phyloP scores from a whole-genome alignment of 169 alveolate species.

The Theileria annulata region DNA sequence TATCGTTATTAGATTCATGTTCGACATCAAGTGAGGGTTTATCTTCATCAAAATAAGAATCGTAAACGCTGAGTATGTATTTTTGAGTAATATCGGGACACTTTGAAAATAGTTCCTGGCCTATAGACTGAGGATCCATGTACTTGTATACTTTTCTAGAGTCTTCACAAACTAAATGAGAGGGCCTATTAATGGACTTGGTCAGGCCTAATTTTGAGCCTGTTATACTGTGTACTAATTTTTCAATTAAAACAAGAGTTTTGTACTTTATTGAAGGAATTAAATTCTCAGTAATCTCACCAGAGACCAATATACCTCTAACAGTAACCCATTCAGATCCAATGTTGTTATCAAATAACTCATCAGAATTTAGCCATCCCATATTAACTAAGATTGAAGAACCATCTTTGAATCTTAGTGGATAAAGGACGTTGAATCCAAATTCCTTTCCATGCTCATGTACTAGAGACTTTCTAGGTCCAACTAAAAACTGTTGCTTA shows the following conservation, averaged over 20 bases:
- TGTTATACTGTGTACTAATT: background rate
- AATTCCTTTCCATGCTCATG: constrained; percentile 58
- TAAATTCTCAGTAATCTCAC: constrained; percentile 73
- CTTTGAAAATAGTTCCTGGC: constrained; percentile 61
- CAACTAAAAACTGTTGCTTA: constrained; percentile 74
- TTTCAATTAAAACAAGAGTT: constrained; percentile 29
- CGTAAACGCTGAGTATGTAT: constrained; percentile 76
- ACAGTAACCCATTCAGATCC: constrained; percentile 80
- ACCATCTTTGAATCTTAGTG: constrained; percentile 81
- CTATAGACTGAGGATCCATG: constrained; percentile 73
- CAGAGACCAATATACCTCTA: constrained; percentile 80
- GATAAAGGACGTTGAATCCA: constrained; percentile 77
- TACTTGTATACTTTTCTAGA: constrained; percentile 66
- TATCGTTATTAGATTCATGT: background rate
- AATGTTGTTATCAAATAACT: constrained; percentile 16
- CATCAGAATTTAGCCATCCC: constrained; percentile 76
- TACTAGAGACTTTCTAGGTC: constrained; percentile 74
- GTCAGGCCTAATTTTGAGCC: constrained; percentile 6
- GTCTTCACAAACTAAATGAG: constrained; percentile 42
- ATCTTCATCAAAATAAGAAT: constrained; percentile 80
- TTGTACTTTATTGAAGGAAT: constrained; percentile 48
- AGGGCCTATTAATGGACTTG: constrained; percentile 30
- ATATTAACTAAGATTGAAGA: constrained; percentile 76
- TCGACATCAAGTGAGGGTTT: constrained; percentile 19
- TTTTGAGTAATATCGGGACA: constrained; percentile 53